These are phyloP conservation scores for Climacium dendroides DNA, from an alignment of 225 moss, liverwort and hornwort species.

Conservation along the genomic window DNA sequence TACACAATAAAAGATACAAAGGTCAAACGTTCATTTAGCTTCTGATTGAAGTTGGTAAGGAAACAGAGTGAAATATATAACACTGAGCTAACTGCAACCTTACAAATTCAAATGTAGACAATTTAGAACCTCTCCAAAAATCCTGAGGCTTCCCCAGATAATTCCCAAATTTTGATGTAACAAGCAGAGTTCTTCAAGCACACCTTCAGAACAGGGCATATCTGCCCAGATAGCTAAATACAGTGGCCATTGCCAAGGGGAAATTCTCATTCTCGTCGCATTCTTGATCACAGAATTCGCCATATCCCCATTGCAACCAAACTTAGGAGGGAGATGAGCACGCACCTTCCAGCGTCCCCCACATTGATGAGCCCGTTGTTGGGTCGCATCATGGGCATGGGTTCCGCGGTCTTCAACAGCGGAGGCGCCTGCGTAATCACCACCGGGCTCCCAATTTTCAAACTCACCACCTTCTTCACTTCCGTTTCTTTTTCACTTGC, in stretches of 20 bases:
- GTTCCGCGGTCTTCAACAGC: conserved; percentile 84
- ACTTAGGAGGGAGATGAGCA: background rate
- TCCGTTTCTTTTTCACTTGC: background rate
- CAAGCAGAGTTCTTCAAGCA: background rate
- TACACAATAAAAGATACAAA: background rate
- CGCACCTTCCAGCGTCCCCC: conserved; percentile 88
- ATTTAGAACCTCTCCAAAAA: background rate
- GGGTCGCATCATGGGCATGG: conserved; percentile 98
- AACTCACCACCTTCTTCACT: background rate
- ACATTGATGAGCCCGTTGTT: conserved; percentile 76
- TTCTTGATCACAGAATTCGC: background rate
- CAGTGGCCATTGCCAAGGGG: background rate
- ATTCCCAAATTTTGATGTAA: background rate
- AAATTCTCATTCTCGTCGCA: background rate
- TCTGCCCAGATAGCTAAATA: background rate
- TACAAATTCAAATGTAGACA: background rate
- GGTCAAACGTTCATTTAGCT: background rate
- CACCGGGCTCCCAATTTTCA: conserved; percentile 61
- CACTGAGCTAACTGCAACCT: background rate
- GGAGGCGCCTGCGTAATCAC: conserved; percentile 74
- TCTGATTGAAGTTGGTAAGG: background rate
- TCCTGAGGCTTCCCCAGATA: background rate
- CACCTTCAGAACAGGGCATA: background rate
- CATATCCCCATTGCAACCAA: background rate
- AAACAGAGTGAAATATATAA: background rate